Evolutionary conservation across 2,329 filamentous ascomycete species (phyloP).

Genomic region (Periconia sp.): DNA sequence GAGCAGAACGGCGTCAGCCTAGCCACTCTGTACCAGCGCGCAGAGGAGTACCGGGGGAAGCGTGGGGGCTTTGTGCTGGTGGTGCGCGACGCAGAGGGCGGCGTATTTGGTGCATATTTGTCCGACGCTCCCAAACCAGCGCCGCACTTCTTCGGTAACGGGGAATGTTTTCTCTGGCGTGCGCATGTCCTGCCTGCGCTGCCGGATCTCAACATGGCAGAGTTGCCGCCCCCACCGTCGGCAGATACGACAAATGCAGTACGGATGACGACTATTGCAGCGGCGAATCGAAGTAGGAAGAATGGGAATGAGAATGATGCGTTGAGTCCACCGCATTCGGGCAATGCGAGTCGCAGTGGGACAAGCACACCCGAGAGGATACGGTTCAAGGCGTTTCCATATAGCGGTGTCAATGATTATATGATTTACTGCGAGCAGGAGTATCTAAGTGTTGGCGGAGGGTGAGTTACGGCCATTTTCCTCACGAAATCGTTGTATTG

Average conservation of each 20-base stretch:
- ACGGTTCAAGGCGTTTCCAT: conserved; percentile 95
- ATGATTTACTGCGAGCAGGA: conserved; percentile 88
- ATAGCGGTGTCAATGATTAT: conserved; percentile 94
- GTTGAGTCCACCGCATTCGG: conserved; percentile 31
- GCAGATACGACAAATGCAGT: conserved; percentile 64
- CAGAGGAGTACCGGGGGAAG: conserved; percentile 65
- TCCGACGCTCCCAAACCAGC: conserved; percentile 82
- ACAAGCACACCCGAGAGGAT: conserved; percentile 70
- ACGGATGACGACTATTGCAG: conserved; percentile 61
- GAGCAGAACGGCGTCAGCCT: conserved; percentile 90
- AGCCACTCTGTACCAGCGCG: conserved; percentile 80
- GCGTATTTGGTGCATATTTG: conserved; percentile 90
- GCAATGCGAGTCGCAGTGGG: conserved; percentile 44
- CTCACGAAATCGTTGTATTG: not conserved
- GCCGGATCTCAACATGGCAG: conserved; percentile 44
- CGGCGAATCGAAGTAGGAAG: conserved; percentile 13
- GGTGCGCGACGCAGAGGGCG: conserved; percentile 73
- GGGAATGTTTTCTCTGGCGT: conserved; percentile 93
- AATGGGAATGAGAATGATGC: conserved; percentile 8
- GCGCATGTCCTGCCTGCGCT: conserved; percentile 65
- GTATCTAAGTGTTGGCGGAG: conserved; percentile 84
- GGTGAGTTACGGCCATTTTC: conserved; percentile 44
- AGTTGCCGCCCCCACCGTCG: conserved; percentile 70
- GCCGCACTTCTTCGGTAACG: conserved; percentile 89
- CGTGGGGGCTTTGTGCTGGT: conserved; percentile 89